Percentiles rank a stretch among this genome's conserved stretches.
These are phyloP conservation scores for Prunus armeniaca DNA, from an alignment of 306 rosid genomes.

Conservation along the genomic window DNA sequence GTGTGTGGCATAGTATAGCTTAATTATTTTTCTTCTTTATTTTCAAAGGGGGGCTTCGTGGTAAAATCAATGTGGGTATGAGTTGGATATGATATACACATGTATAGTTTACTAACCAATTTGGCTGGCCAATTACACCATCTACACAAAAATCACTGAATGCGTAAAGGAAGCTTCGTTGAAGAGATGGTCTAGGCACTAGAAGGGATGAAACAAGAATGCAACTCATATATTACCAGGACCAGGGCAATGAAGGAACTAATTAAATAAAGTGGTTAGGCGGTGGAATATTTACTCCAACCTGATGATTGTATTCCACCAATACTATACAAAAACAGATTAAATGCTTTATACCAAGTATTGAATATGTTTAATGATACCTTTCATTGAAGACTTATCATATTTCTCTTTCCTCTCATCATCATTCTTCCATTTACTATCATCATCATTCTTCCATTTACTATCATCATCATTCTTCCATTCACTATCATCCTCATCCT, in stretches of 20 bases:
- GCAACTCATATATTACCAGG: not conserved
- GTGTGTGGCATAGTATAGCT: not conserved
- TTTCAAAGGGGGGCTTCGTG: not conserved
- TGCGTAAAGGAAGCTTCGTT: not conserved
- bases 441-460: conserved; percentile 64
- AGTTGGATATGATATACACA: not conserved
- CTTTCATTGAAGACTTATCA: conserved; percentile 71
- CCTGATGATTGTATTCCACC: not conserved
- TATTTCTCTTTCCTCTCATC: conserved; percentile 70
- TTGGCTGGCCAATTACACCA: not conserved
- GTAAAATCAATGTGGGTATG: not conserved
- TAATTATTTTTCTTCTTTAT: not conserved
- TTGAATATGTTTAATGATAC: conserved; percentile 32
- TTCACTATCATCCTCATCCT: conserved; percentile 46
- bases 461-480: conserved; percentile 77
- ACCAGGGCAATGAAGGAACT: not conserved
- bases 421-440: conserved; percentile 73
- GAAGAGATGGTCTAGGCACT: not conserved
- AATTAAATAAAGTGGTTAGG: not conserved
- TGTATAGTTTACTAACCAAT: not conserved
- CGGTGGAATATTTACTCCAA: not conserved
- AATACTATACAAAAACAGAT: not conserved
- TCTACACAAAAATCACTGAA: not conserved
- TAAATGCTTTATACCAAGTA: not conserved
- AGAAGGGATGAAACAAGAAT: not conserved